These are phyloP conservation scores for Persicaria tinctoria DNA, from an alignment of 148 eudicot genomes.

Conservation along the genomic window DNA sequence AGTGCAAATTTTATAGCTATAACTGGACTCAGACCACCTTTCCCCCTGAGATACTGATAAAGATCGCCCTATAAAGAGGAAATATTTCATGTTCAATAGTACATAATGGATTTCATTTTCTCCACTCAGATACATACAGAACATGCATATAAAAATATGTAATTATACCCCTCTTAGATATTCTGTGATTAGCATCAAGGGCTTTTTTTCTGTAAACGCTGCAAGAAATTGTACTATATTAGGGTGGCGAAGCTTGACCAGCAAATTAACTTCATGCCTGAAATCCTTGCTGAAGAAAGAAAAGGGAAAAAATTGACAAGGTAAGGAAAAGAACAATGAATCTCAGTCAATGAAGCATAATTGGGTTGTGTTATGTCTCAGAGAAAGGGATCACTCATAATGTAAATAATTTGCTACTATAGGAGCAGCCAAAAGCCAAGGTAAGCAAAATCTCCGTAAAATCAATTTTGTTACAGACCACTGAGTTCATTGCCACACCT, in stretches of 20 bases:
- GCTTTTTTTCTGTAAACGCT: slow-evolving; percentile 93
- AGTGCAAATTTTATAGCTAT: slow-evolving; percentile 80
- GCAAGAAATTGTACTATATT: slow-evolving; percentile 97
- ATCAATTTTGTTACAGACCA: too few relatives aligned
- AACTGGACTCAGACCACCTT: slow-evolving; percentile 74
- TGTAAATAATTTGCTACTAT: background rate
- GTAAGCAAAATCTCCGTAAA: too few relatives aligned
- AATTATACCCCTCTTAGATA: slow-evolving; percentile 73
- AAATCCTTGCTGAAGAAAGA: slow-evolving; percentile 73
- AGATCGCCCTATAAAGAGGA: slow-evolving; percentile 66
- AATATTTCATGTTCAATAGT: background rate
- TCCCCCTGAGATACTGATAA: slow-evolving; percentile 80
- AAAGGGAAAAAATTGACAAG: background rate
- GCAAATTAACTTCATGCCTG: slow-evolving; percentile 93
- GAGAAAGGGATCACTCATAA: background rate
- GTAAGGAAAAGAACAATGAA: background rate
- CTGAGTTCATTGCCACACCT: too few relatives aligned
- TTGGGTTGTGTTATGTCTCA: background rate
- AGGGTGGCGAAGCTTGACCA: slow-evolving; percentile 98
- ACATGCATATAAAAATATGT: background rate
- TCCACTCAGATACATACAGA: background rate
- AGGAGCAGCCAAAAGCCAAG: background rate
- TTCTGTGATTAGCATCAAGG: slow-evolving; percentile 92
- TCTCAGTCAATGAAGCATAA: background rate
- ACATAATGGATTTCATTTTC: background rate